Conservation (phyloP, 139 green algal genomes). For the Volvox africanus region DNA sequence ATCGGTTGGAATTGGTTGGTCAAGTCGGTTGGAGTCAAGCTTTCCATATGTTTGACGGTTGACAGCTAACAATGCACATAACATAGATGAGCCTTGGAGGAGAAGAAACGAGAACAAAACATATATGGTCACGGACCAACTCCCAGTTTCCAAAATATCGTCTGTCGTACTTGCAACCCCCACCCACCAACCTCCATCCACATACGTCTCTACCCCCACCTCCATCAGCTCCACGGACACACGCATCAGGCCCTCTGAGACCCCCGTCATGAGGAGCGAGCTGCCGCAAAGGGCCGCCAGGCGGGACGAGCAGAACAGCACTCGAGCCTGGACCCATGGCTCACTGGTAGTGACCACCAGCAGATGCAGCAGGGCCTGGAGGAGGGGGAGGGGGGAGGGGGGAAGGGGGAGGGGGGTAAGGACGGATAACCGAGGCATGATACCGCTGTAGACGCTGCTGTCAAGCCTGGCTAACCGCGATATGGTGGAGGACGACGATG, state of each 20-base stretch:
- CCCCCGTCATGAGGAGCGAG: not conserved
- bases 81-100: too few relatives aligned
- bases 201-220: not conserved
- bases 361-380: conserved; percentile 27
- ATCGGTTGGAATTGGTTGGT: too few relatives aligned
- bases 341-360: not conserved
- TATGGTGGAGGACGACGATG: too few relatives aligned
- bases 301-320: not conserved
- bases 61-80: not conserved
- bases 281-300: not conserved
- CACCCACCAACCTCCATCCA: not conserved
- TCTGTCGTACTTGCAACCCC: not conserved
- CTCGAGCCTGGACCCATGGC: not conserved
- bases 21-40: too few relatives aligned
- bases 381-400: not conserved
- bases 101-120: too few relatives aligned
- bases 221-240: conserved; percentile 18
- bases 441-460: too few relatives aligned
- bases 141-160: too few relatives aligned
- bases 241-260: conserved; percentile 20
- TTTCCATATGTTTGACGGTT: not conserved
- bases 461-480: too few relatives aligned
- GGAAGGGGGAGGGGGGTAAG: not conserved
- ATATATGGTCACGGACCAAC: too few relatives aligned
- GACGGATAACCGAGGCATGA: too few relatives aligned